Evolutionary conservation across 495 filamentous ascomycete genomes (phyloP).

Genomic region (Penicillium turbatum): DNA sequence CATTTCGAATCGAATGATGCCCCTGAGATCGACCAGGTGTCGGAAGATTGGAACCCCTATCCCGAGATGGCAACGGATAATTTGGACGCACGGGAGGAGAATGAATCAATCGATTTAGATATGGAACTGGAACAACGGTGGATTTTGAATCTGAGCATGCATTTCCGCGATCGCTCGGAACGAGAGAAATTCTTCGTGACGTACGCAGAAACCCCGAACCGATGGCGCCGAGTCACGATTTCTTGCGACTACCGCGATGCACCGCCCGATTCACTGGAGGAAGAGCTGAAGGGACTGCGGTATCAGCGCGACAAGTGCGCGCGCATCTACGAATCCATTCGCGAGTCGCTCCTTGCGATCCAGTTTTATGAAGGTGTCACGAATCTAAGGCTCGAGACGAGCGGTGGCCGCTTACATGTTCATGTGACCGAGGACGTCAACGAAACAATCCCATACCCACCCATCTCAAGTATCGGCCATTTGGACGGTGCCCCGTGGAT

Average conservation of each 20-base stretch:
- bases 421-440: constrained; percentile 98
- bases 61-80: constrained; percentile 19
- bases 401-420: constrained; percentile 84
- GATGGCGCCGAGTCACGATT: constrained; percentile 85
- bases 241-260: constrained; percentile 90
- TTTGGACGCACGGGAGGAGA: background rate
- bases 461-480: constrained; percentile 69
- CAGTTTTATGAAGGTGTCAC: constrained; percentile 95
- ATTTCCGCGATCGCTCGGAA: constrained; percentile 90
- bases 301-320: constrained; percentile 92
- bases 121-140: constrained; percentile 83
- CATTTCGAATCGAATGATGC: constrained; percentile 17
- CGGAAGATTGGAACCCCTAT: constrained; percentile 27
- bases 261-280: constrained; percentile 76
- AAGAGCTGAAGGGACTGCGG: constrained; percentile 68
- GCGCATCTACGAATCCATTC: constrained; percentile 94
- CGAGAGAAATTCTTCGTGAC: constrained; percentile 99
- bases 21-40: constrained; percentile 14
- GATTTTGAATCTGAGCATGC: constrained; percentile 98
- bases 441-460: constrained; percentile 88
- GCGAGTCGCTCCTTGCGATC: constrained; percentile 84
- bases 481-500: constrained; percentile 59
- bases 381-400: constrained; percentile 90
- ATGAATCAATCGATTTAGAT: constrained; percentile 50
- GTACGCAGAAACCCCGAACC: constrained; percentile 71